phyloP scores from a whole-genome alignment of 192 early-diverging fungal genomes.

The Coemansia sp. region DNA sequence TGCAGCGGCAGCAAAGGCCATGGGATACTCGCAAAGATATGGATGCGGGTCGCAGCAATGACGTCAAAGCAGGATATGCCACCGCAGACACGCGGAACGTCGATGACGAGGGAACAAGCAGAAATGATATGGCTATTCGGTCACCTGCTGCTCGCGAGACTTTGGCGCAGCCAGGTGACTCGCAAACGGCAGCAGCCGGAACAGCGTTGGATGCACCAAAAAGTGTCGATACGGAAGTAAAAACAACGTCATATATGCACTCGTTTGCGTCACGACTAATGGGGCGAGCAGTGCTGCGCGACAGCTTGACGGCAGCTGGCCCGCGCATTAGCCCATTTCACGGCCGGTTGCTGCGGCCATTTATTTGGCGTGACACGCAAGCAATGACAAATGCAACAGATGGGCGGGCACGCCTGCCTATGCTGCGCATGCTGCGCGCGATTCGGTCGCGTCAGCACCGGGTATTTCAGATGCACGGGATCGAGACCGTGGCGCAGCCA shows the following conservation, averaged over 20 bases:
- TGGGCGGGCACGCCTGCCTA: slow-evolving; percentile 41
- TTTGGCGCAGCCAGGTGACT: not conserved
- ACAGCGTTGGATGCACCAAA: not conserved
- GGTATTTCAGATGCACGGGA: slow-evolving; percentile 22
- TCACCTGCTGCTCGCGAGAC: not conserved
- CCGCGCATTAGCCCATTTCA: slow-evolving; percentile 68
- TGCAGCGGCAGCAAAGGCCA: slow-evolving; percentile 23
- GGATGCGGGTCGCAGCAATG: not conserved
- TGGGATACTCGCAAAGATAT: slow-evolving; percentile 5
- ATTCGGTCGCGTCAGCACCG: slow-evolving; percentile 40
- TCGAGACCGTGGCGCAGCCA: not conserved
- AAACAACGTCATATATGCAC: slow-evolving; percentile 62
- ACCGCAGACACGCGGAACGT: not conserved
- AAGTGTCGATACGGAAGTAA: not conserved
- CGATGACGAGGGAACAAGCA: not conserved
- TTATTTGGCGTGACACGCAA: slow-evolving; percentile 74
- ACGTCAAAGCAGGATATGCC: not conserved
- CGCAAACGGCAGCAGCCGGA: not conserved
- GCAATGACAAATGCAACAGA: slow-evolving; percentile 23
- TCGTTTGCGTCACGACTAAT: slow-evolving; percentile 76
- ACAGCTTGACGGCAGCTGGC: slow-evolving; percentile 59
- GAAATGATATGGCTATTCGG: not conserved
- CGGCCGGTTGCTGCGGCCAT: slow-evolving; percentile 74
- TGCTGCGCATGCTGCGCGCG: slow-evolving; percentile 30
- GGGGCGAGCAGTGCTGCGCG: slow-evolving; percentile 59